Evolutionary conservation across 2,329 filamentous ascomycete species (phyloP), one percentile per base, ranked within the genome.

Genomic region (Colletotrichum incanum): DNA sequence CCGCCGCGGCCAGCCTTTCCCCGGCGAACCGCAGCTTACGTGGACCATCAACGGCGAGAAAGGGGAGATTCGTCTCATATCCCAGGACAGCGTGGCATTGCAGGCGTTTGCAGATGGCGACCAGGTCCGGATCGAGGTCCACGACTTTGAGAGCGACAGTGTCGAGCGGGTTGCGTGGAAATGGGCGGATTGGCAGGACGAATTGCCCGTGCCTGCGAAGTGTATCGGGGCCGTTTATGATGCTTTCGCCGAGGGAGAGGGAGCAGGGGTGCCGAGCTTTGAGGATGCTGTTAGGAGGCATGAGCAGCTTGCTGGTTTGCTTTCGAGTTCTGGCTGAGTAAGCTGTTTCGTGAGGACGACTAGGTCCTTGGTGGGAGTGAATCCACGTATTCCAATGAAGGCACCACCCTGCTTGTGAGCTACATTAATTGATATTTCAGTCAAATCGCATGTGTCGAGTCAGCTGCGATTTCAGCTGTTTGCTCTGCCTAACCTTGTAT

Each of bases 141-240:
- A 90, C 62, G 84, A 90, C 34, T 84, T 85, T 39, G 84, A 80
- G 34, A 85, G 80, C 0, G 84, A 85, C 39, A 74, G 83, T 23
- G 80, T 88, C 1, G 82, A 86, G 16, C 74, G 81, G 3, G 77
- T 89, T 0, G 75, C 81, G 0, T 85, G 84, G 80, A 78, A 81
- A 9, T 89, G 85, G 81, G 78, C 81, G 18, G 83, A 84, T 3
- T 87, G 84, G 79, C 86, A 86, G 76, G 80, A 84, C 14, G 82
- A 84, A 14, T 71, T 89, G 23, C 84, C 86, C 0, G 45, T 83
- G 1, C 75, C 80, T 3, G 84, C 83, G 1, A 82, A 86, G 64
- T 87, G 85, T 74, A 86, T 92, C 37, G 90, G 84, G 0, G 83
- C 83, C 26, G 75, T 90, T 0, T 92, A 91, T 79, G 90, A 92